These are phyloP conservation scores for Mortierella antarctica DNA, from an alignment of 192 early-diverging fungal species.

Conservation along the genomic window DNA sequence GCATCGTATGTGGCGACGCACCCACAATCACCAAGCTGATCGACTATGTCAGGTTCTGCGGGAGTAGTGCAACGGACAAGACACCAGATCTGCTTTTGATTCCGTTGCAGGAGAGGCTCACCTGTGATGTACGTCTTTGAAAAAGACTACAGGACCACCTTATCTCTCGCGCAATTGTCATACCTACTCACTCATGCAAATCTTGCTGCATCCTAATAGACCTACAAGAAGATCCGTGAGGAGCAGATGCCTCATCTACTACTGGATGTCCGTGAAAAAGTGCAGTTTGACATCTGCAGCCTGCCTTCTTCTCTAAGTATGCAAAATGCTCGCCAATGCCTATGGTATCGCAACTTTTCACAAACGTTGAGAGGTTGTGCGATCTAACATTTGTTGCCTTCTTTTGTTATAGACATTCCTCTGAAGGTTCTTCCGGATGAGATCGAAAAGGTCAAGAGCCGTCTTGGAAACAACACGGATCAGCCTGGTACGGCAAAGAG, in stretches of 20 bases:
- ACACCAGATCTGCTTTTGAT: constrained; percentile 49
- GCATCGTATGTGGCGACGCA: constrained; percentile 87
- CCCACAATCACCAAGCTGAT: constrained; percentile 84
- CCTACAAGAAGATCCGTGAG: constrained; percentile 60
- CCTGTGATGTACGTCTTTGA: constrained; percentile 24
- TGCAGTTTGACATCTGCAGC: constrained; percentile 86
- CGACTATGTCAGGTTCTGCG: constrained; percentile 96
- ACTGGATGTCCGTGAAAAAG: constrained; percentile 89
- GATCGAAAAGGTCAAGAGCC: constrained; percentile 55
- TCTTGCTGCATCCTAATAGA: constrained; percentile 8
- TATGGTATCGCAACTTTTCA: neutral
- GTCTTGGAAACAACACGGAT: constrained; percentile 1
- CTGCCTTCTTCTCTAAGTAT: constrained; percentile 76
- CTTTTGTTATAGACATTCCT: constrained; percentile 62
- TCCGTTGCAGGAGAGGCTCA: constrained; percentile 30
- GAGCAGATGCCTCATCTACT: constrained; percentile 71
- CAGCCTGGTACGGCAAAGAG: constrained; percentile 10
- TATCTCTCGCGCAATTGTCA: neutral
- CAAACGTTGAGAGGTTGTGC: neutral
- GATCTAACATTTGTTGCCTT: neutral
- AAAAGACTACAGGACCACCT: neutral
- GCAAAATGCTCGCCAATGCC: neutral
- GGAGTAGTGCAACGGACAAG: constrained; percentile 80
- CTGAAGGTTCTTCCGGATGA: constrained; percentile 58
- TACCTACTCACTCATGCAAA: neutral